Conservation (phyloP, 1,284 basidiomycete genomes). For the Trametes pubescens region DNA sequence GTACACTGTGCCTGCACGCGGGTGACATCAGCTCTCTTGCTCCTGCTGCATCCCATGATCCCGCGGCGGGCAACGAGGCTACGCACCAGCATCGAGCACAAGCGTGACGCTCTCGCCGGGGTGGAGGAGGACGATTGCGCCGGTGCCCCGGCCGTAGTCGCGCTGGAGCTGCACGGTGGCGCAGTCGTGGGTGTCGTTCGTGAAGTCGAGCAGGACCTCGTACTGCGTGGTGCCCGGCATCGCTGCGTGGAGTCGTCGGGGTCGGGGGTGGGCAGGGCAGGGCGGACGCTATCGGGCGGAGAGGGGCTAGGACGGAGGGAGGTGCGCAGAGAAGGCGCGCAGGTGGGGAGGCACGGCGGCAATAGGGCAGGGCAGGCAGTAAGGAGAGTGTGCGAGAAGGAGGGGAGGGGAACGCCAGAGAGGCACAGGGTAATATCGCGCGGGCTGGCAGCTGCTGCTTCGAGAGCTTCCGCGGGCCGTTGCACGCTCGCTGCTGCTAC, state of each 20-base stretch:
- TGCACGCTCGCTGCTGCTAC: conserved; percentile 34
- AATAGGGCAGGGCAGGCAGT: conserved; percentile 30
- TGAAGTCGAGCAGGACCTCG: conserved; percentile 72
- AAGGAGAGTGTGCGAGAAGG: conserved; percentile 43
- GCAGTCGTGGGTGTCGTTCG: conserved; percentile 71
- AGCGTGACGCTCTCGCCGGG: conserved; percentile 71
- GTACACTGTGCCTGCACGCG: conserved; percentile 59
- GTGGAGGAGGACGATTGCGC: conserved; percentile 62
- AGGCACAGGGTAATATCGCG: conserved; percentile 41
- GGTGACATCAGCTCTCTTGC: conserved; percentile 17
- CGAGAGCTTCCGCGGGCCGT: conserved; percentile 43
- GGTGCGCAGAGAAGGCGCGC: conserved; percentile 28
- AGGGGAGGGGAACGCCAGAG: conserved; percentile 42
- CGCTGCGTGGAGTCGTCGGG: conserved; percentile 7
- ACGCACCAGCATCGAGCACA: conserved; percentile 63
- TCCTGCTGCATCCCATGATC: neutral
- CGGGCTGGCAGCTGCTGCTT: conserved; percentile 39
- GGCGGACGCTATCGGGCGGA: conserved; percentile 20
- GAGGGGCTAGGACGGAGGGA: conserved; percentile 28
- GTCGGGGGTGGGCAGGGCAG: conserved; percentile 7
- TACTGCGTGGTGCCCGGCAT: conserved; percentile 64
- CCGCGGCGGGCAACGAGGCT: neutral
- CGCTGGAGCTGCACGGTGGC: conserved; percentile 70
- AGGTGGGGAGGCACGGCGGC: conserved; percentile 38
- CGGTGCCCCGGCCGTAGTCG: conserved; percentile 66